These are phyloP conservation scores for Colletotrichum sp. DNA, from an alignment of 2,329 filamentous ascomycete genomes.

Conservation along the genomic window DNA sequence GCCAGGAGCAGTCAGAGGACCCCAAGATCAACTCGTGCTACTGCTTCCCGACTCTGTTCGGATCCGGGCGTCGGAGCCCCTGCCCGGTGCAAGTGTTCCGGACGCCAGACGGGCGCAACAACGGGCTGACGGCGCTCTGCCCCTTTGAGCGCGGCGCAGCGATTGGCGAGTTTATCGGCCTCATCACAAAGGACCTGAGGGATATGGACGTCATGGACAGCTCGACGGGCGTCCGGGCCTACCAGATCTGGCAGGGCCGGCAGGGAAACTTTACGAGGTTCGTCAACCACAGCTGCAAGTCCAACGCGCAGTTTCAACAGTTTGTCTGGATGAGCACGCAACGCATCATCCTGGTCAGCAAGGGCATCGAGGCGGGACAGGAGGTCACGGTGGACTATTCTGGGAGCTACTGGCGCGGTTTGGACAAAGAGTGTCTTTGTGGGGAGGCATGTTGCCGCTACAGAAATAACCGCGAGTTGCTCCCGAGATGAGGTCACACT, in stretches of 20 bases:
- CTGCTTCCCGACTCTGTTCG: slow-evolving; percentile 60
- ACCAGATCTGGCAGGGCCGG: slow-evolving; percentile 63
- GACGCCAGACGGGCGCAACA: slow-evolving; percentile 58
- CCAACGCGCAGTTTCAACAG: slow-evolving; percentile 61
- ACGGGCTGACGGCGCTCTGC: slow-evolving; percentile 52
- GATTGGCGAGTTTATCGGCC: slow-evolving; percentile 60
- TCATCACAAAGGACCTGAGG: slow-evolving; percentile 56
- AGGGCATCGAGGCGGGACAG: slow-evolving; percentile 55
- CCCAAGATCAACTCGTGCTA: slow-evolving; percentile 52
- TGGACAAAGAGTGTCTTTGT: slow-evolving; percentile 61
- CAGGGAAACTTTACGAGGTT: slow-evolving; percentile 64
- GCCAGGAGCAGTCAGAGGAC: slow-evolving; percentile 55
- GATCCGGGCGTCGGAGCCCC: slow-evolving; percentile 26
- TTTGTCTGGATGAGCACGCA: slow-evolving; percentile 63
- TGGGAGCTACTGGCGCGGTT: slow-evolving; percentile 59
- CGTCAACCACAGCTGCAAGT: slow-evolving; percentile 63
- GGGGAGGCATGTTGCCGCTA: slow-evolving; percentile 58
- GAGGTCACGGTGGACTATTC: slow-evolving; percentile 66
- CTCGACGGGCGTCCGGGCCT: slow-evolving; percentile 38
- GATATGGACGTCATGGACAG: slow-evolving; percentile 61
- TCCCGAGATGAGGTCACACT: not conserved
- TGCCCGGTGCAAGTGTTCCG: slow-evolving; percentile 57
- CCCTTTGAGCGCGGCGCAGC: slow-evolving; percentile 56
- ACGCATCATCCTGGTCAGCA: slow-evolving; percentile 59
- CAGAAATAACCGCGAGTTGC: slow-evolving; percentile 15